Evolutionary conservation across 345 rosid species (phyloP).

Genomic region (Geranium rotundifolium): DNA sequence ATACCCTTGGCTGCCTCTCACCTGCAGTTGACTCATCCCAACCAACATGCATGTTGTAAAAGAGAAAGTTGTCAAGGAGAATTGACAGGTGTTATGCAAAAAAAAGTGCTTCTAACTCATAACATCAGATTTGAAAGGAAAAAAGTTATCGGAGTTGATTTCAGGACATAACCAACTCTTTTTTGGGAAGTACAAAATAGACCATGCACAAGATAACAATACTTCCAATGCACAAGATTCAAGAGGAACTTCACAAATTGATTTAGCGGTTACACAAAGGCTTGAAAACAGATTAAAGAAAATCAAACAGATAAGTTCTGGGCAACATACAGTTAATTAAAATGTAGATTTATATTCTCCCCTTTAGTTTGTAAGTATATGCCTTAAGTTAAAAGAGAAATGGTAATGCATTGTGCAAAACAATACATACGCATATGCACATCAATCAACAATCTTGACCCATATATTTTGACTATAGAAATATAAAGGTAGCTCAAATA

Average conservation of each 20-base stretch:
- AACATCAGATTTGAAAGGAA: background rate
- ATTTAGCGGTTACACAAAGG: background rate
- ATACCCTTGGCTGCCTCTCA: conserved; percentile 68
- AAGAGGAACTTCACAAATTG: background rate
- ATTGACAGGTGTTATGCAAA: background rate
- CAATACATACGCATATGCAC: too few relatives aligned
- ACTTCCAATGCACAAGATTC: background rate
- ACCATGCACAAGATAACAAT: background rate
- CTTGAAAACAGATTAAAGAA: background rate
- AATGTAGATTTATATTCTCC: too few relatives aligned
- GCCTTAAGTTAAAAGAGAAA: too few relatives aligned
- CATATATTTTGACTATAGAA: too few relatives aligned
- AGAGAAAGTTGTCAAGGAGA: background rate
- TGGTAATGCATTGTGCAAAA: too few relatives aligned
- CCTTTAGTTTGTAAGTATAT: too few relatives aligned
- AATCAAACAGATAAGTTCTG: background rate
- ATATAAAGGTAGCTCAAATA: too few relatives aligned
- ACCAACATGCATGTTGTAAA: conserved; percentile 42
- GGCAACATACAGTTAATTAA: too few relatives aligned
- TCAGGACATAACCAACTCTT: too few relatives aligned
- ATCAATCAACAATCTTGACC: too few relatives aligned
- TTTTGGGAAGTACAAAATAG: background rate
- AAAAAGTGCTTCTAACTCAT: background rate
- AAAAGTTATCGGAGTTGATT: background rate
- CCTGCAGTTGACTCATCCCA: conserved; percentile 83